Evolutionary conservation across 495 filamentous ascomycete species (phyloP).

Genomic region (Aspergillus ellipticus): DNA sequence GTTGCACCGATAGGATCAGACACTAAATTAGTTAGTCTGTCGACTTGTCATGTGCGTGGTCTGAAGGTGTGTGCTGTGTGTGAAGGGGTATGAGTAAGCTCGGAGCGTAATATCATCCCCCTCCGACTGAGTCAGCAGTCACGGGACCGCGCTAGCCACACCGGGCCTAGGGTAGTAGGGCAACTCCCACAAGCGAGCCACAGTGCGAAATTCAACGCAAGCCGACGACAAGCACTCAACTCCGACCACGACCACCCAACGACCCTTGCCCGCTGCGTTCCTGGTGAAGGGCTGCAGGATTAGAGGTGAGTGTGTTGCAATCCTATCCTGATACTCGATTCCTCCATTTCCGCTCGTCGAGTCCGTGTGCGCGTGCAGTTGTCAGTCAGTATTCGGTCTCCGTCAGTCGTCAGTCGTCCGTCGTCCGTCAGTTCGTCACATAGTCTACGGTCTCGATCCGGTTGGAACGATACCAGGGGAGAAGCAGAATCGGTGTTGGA

Average conservation of each 20-base stretch:
- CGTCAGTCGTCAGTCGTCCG: no score
- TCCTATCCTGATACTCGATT: slow-evolving; percentile 13
- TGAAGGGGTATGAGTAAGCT: no score
- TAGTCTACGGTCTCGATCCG: background rate
- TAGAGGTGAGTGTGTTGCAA: slow-evolving; percentile 40
- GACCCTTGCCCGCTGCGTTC: slow-evolving; percentile 43
- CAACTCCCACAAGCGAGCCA: slow-evolving; percentile 46
- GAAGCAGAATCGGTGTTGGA: background rate
- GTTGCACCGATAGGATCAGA: no score
- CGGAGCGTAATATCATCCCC: slow-evolving; percentile 2
- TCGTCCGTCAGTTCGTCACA: no score
- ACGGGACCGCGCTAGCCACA: slow-evolving; percentile 17
- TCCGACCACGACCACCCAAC: slow-evolving; percentile 38
- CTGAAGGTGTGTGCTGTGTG: no score
- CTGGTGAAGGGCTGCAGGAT: slow-evolving; percentile 48
- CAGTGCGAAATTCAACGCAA: slow-evolving; percentile 46
- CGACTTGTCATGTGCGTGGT: no score
- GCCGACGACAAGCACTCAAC: slow-evolving; percentile 39
- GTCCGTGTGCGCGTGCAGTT: slow-evolving; percentile 1
- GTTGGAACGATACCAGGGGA: background rate
- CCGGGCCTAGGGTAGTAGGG: slow-evolving; percentile 28
- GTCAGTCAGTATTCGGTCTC: background rate
- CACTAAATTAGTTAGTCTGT: background rate
- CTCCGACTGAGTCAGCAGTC: slow-evolving; percentile 14
- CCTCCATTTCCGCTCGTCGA: slow-evolving; percentile 7